These are phyloP conservation scores for Aspergillus nanangensis DNA, from an alignment of 495 filamentous ascomycete genomes.

Conservation along the genomic window DNA sequence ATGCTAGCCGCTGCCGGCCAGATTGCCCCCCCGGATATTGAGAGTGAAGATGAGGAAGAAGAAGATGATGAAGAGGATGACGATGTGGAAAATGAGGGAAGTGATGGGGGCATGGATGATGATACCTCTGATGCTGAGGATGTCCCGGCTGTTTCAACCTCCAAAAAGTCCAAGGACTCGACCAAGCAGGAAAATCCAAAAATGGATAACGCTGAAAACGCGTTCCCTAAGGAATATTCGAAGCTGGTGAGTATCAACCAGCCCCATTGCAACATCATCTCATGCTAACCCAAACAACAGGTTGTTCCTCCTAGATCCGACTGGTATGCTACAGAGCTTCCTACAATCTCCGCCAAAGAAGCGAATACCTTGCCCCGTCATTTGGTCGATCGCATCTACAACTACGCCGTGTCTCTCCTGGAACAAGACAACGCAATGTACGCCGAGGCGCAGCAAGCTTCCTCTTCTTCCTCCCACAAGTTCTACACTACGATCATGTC, in stretches of 20 bases:
- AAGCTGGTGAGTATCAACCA: constrained; percentile 39
- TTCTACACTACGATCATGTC: constrained; percentile 97
- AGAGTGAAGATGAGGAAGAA: constrained; percentile 45
- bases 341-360: constrained; percentile 47
- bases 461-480: constrained; percentile 75
- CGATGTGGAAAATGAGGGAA: constrained; percentile 29
- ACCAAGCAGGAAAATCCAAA: constrained; percentile 15
- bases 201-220: constrained; percentile 13
- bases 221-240: constrained; percentile 38
- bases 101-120: constrained; percentile 39
- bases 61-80: constrained; percentile 27
- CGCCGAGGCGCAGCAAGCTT: constrained; percentile 42
- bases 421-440: constrained; percentile 69
- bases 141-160: constrained; percentile 7
- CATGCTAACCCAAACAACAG: constrained; percentile 39
- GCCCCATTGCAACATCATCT: not conserved
- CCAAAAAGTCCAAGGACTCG: constrained; percentile 9
- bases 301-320: constrained; percentile 73
- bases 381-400: constrained; percentile 66
- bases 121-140: constrained; percentile 25
- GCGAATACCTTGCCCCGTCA: constrained; percentile 48
- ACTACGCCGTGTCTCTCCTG: constrained; percentile 68
- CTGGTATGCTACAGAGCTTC: constrained; percentile 71
- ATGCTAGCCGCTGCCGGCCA: constrained; percentile 42
- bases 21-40: constrained; percentile 37